These are phyloP conservation scores for Picea abies DNA, from an alignment of 83 land plant species.

Conservation along the genomic window DNA sequence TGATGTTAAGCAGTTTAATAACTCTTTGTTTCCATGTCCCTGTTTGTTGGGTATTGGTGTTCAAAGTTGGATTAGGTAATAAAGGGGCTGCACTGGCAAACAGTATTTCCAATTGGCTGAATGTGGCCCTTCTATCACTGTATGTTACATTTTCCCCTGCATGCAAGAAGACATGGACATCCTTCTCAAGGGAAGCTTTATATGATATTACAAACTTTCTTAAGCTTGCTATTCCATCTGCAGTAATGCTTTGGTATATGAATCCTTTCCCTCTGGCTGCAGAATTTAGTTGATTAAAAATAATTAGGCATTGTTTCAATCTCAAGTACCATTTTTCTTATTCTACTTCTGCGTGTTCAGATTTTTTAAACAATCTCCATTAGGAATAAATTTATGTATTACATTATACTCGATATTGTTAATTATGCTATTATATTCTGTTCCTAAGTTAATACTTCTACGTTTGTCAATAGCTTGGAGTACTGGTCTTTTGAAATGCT, in stretches of 20 bases:
- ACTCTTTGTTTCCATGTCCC: conserved; percentile 51
- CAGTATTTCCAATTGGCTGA: conserved; percentile 68
- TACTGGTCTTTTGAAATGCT: conserved; percentile 81
- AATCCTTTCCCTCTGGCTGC: neutral
- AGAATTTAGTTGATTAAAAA: too few relatives aligned
- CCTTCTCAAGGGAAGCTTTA: conserved; percentile 73
- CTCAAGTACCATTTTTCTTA: too few relatives aligned
- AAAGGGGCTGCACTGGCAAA: conserved; percentile 83
- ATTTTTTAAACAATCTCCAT: too few relatives aligned
- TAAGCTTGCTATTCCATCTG: conserved; percentile 72
- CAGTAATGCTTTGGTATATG: conserved; percentile 83
- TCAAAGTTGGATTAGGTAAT: conserved; percentile 53
- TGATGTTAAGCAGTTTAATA: conserved; percentile 62
- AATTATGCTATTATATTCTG: neutral
- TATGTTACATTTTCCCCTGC: conserved; percentile 62
- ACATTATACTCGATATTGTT: too few relatives aligned
- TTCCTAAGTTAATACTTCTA: neutral
- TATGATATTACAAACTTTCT: conserved; percentile 47
- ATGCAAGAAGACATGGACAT: conserved; percentile 63
- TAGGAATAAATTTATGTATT: too few relatives aligned
- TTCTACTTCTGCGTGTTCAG: too few relatives aligned
- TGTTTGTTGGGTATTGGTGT: conserved; percentile 67
- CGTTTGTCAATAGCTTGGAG: conserved; percentile 60
- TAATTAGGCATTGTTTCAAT: too few relatives aligned
- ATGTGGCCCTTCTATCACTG: conserved; percentile 51